Conservation (phyloP, 2,329 filamentous ascomycete species). For the Graphilbum sp. region DNA sequence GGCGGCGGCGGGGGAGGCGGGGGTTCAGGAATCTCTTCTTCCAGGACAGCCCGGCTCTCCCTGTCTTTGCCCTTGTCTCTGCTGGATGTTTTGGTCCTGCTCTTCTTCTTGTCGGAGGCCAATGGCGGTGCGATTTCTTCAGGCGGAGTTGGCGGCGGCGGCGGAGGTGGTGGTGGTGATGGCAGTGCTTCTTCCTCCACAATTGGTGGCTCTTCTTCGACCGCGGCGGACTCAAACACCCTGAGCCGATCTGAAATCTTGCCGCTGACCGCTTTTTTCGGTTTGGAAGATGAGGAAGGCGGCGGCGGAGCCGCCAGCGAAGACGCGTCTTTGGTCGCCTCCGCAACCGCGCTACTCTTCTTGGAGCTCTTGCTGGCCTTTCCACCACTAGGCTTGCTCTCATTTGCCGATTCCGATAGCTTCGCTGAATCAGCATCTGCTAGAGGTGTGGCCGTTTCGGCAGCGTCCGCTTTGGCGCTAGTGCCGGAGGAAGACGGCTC, state of each 20-base stretch:
- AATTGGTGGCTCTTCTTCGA: slow-evolving; percentile 15
- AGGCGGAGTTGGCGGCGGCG: slow-evolving; percentile 20
- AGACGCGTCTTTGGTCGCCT: slow-evolving; percentile 1
- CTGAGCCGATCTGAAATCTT: slow-evolving; percentile 41
- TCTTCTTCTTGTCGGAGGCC: slow-evolving; percentile 5
- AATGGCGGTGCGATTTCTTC: neutral
- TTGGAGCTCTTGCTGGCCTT: slow-evolving; percentile 17
- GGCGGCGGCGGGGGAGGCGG: neutral
- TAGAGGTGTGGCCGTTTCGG: neutral
- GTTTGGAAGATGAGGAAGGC: neutral
- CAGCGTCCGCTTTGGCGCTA: slow-evolving; percentile 1
- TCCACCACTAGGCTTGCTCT: neutral
- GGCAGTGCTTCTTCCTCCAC: neutral
- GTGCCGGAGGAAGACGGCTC: slow-evolving; percentile 2
- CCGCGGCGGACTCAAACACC: slow-evolving; percentile 32
- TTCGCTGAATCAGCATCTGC: slow-evolving; percentile 6
- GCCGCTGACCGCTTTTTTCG: slow-evolving; percentile 30
- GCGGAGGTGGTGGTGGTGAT: slow-evolving; percentile 4
- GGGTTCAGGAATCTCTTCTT: neutral
- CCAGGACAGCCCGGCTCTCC: neutral
- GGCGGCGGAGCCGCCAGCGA: neutral
- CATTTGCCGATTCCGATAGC: slow-evolving; percentile 3
- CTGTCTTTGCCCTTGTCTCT: neutral
- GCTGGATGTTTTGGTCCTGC: slow-evolving; percentile 5
- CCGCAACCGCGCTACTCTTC: slow-evolving; percentile 16